Evolutionary conservation across 2,329 filamentous ascomycete genomes (phyloP).

Genomic region (Cladosporium sp.): DNA sequence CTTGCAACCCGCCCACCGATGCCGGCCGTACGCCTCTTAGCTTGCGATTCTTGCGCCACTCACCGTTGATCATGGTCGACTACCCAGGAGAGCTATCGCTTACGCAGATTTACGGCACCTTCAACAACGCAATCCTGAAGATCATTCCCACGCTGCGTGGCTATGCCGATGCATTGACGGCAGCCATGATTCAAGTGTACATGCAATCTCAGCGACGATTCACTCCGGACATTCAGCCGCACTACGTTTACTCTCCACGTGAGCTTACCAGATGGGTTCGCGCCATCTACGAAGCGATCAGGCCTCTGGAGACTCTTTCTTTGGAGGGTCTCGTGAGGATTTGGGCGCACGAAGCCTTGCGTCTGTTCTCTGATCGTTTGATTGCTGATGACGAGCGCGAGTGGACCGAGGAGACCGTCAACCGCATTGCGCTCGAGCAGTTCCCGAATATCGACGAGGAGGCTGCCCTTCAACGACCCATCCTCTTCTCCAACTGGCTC

Average conservation of each 20-base stretch:
- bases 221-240: slow-evolving; percentile 93
- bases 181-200: slow-evolving; percentile 97
- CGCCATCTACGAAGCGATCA: slow-evolving; percentile 94
- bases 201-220: slow-evolving; percentile 91
- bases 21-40: slow-evolving; percentile 94
- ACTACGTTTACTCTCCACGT: slow-evolving; percentile 99
- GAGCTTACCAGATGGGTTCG: slow-evolving; percentile 97
- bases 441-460: slow-evolving; percentile 95
- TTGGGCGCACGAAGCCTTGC: slow-evolving; percentile 95
- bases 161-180: slow-evolving; percentile 89
- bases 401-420: slow-evolving; percentile 90
- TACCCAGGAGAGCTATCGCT: slow-evolving; percentile 95
- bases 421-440: slow-evolving; percentile 78
- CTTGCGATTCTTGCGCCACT: slow-evolving; percentile 88
- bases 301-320: slow-evolving; percentile 80
- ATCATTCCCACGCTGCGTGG: slow-evolving; percentile 93
- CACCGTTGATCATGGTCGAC: slow-evolving; percentile 99
- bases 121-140: slow-evolving; percentile 94
- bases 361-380: slow-evolving; percentile 94
- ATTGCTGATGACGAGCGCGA: slow-evolving; percentile 89
- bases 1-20: slow-evolving; percentile 97
- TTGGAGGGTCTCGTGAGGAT: slow-evolving; percentile 92
- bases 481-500: slow-evolving; percentile 98
- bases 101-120: slow-evolving; percentile 96
- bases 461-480: slow-evolving; percentile 84